Base-by-base conservation (phyloP, 106 monocot species). In the Alisma plantagoaquatica region DNA sequence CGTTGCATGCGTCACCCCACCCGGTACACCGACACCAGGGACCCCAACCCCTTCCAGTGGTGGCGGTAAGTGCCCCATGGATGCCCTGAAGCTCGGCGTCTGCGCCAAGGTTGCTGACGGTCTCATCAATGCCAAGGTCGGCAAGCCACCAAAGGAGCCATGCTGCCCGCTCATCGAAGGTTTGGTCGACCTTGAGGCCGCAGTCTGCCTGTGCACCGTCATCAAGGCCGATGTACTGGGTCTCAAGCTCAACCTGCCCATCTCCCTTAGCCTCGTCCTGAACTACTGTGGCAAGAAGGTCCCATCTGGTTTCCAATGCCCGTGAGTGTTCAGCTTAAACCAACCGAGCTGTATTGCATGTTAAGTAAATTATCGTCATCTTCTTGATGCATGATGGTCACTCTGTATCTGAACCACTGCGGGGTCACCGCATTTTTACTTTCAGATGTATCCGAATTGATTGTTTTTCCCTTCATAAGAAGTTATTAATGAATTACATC, bases 81-180 rank as follows among this genome's bases (percentile, higher is more conserved):
- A 57, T 17, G 18, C 57, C 41, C 41, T 57, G 23, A 57, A 57
- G 35, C 56, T 56, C 33, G 56, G 56, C 32, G 56, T 38, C 56
- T 56, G 56, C 22, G 56, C 22, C 33, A 38, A 56, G 23, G 21
- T 56, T 1, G 35, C 41, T 15, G 23, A 56, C 29, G 54, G 54
- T 38, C 56, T 56, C 35, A 33, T 56, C 56, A 56, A 38, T 38
- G 2, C 41, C 19, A 11, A 33, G 33, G 22, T 56, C 20, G 56
- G 56, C 4, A 19, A 2, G n/a, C n/a, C n/a, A n/a, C n/a, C n/a
- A n/a, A n/a, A n/a, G n/a, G n/a, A n/a, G n/a, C n/a, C n/a, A n/a
- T n/a, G n/a, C n/a, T n/a, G n/a, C n/a, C n/a, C n/a, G n/a, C n/a
- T n/a, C n/a, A 32, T 56, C 22, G 24, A 56, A 38, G 56, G 56